Conservation (phyloP, 805 yeast species). For the Hanseniaspora valbyensis region DNA sequence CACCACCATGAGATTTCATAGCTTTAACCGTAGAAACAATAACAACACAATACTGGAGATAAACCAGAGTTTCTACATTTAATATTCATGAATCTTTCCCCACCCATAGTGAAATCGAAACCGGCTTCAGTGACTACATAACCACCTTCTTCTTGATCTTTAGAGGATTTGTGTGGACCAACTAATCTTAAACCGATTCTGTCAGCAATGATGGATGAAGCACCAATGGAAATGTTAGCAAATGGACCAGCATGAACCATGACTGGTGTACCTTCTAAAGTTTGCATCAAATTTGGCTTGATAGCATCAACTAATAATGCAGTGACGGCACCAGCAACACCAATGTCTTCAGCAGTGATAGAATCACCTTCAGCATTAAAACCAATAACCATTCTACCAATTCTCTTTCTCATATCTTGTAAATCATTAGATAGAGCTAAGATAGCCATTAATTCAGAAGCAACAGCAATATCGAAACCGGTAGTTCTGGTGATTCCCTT, state of each 20-base stretch:
- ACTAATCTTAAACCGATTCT: slow-evolving; percentile 84
- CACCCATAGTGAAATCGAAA: slow-evolving; percentile 98
- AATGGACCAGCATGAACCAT: slow-evolving; percentile 97
- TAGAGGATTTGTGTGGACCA: slow-evolving; percentile 42
- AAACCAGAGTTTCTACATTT: slow-evolving; percentile 88
- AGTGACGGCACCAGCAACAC: slow-evolving; percentile 90
- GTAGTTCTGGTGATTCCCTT: slow-evolving; percentile 75
- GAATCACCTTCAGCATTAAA: slow-evolving; percentile 65
- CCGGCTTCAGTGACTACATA: slow-evolving; percentile 97
- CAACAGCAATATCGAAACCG: slow-evolving; percentile 94
- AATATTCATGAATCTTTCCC: slow-evolving; percentile 91
- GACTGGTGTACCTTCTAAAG: slow-evolving; percentile 94
- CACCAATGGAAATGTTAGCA: slow-evolving; percentile 95
- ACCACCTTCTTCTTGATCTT: slow-evolving; percentile 40
- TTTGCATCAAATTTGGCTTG: slow-evolving; percentile 94
- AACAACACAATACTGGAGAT: slow-evolving; percentile 78
- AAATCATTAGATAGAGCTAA: slow-evolving; percentile 72
- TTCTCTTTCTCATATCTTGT: slow-evolving; percentile 73
- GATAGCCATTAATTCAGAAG: slow-evolving; percentile 93
- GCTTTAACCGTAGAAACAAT: slow-evolving; percentile 95
- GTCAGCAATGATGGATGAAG: slow-evolving; percentile 89
- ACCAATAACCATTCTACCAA: slow-evolving; percentile 85
- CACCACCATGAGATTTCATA: slow-evolving; percentile 94
- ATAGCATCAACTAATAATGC: slow-evolving; percentile 92
- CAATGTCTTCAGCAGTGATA: slow-evolving; percentile 86